Base-by-base conservation (phyloP, 2,329 filamentous ascomycete genomes). In the Xylariaceae sp. region DNA sequence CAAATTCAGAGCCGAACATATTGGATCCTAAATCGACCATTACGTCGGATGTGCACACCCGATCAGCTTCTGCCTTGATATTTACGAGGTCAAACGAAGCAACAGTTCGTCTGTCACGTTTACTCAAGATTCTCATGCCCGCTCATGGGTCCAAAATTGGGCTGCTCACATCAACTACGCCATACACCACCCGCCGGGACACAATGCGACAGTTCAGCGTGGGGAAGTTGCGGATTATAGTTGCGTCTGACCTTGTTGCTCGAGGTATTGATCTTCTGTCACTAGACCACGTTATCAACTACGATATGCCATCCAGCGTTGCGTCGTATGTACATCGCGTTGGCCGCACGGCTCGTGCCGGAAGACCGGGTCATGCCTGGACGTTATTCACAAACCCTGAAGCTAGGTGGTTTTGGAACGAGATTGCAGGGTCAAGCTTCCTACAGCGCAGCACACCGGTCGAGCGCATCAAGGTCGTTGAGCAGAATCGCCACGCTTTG, bases 81-180 rank as follows among this genome's bases (percentile, higher is more conserved):
- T 97, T 97, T 66, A 91, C 90, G 42, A 90, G 90, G 60, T 95
- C 89, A 49, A 96, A 92, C 65, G 90, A 96, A 66, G 83, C 86
- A 15, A 89, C 92, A 1, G 78, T 88, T n/a, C 87, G 94, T 51
- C 79, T 97, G n/a, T 84, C 87, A 1, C 86, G 89, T 17, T 82
- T 97, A 0, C 75, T 97, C 11, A 72, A 75, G 1, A 73, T 91
- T 1, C 75, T 95, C 18, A 75, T 81, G 15, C 83, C 85, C 1
- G 66, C 74, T 0, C 71, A 86, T 32, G 71, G 77, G 2, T 62
- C 73, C 1, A 71, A 77, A 39, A 79, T 89, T 47, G 83, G 82
- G 51, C 89, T 85, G 0, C 80, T 94, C 53, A 89, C 89, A 12
- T 91, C 89, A 17, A 88, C 88, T 0, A 86, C 85, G 22, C 82